Evolutionary conservation across 2,329 filamentous ascomycete genomes (phyloP).

Genomic region (Cladophialophora psammophila): DNA sequence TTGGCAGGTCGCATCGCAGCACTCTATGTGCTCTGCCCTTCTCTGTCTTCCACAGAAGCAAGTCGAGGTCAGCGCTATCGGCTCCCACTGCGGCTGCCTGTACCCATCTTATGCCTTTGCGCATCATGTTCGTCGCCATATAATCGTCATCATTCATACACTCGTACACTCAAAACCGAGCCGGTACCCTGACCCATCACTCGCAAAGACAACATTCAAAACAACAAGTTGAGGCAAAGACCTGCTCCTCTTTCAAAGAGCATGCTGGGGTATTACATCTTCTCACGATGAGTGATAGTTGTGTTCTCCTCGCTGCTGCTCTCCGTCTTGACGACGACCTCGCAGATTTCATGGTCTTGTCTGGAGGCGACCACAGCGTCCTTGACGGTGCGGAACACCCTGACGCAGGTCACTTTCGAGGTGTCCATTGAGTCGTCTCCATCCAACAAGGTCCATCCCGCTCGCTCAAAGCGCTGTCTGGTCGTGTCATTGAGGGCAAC

Average conservation of each 20-base stretch:
- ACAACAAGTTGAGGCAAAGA: slow-evolving; percentile 1
- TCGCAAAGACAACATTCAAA: neutral
- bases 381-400: slow-evolving; percentile 33
- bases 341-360: slow-evolving; percentile 23
- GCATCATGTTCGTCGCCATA: neutral
- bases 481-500: slow-evolving; percentile 57
- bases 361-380: slow-evolving; percentile 34
- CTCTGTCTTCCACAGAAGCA: neutral
- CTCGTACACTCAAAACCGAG: slow-evolving; percentile 1
- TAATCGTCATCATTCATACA: slow-evolving; percentile 20
- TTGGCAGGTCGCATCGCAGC: neutral
- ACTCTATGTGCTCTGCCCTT: slow-evolving; percentile 1
- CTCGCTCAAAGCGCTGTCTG: slow-evolving; percentile 44
- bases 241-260: neutral
- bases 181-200: neutral
- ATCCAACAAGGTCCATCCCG: slow-evolving; percentile 44
- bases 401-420: slow-evolving; percentile 21
- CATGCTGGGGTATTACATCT: slow-evolving; percentile 19
- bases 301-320: slow-evolving; percentile 28
- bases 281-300: slow-evolving; percentile 31
- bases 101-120: neutral
- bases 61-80: neutral
- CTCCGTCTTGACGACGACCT: slow-evolving; percentile 34
- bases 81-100: neutral
- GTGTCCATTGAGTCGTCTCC: slow-evolving; percentile 19